These are phyloP conservation scores for Blyttiomyces sp. DNA, from an alignment of 371 early-diverging fungal genomes.

Conservation along the genomic window DNA sequence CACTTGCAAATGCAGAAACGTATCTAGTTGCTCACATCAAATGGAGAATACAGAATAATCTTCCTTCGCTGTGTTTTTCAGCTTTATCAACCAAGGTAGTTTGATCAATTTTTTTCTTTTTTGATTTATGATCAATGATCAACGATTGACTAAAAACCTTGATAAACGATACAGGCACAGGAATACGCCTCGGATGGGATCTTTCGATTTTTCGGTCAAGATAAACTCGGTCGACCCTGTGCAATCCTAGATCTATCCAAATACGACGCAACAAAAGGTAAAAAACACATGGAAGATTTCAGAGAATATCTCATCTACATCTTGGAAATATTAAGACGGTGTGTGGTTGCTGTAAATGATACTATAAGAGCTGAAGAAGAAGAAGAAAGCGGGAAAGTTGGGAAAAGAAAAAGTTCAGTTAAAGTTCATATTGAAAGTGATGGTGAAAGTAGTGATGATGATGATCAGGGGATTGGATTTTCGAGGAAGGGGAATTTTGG, in stretches of 20 bases:
- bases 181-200: slow-evolving; percentile 9
- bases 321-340: slow-evolving; percentile 31
- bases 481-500: too few species aligned
- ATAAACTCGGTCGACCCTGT: slow-evolving; percentile 30
- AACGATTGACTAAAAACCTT: not conserved
- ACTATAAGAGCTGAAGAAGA: too few species aligned
- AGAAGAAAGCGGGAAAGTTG: too few species aligned
- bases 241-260: slow-evolving; percentile 24
- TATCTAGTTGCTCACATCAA: not conserved
- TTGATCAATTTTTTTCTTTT: not conserved
- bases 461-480: too few species aligned
- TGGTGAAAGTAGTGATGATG: too few species aligned
- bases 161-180: slow-evolving; percentile 6
- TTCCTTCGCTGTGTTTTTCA: not conserved
- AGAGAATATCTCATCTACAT: slow-evolving; percentile 24
- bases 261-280: slow-evolving; percentile 12
- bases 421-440: too few species aligned
- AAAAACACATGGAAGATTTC: slow-evolving; percentile 23
- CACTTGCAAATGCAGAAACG: not conserved
- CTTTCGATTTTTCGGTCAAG: slow-evolving; percentile 15
- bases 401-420: too few species aligned
- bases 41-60: not conserved
- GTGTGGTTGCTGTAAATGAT: slow-evolving; percentile 25
- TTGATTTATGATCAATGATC: not conserved
- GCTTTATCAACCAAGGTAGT: not conserved